Evolutionary conservation across 2,329 filamentous ascomycete species (phyloP), one percentile per base, ranked within the genome.

Genomic region (Pyricularia sp.): DNA sequence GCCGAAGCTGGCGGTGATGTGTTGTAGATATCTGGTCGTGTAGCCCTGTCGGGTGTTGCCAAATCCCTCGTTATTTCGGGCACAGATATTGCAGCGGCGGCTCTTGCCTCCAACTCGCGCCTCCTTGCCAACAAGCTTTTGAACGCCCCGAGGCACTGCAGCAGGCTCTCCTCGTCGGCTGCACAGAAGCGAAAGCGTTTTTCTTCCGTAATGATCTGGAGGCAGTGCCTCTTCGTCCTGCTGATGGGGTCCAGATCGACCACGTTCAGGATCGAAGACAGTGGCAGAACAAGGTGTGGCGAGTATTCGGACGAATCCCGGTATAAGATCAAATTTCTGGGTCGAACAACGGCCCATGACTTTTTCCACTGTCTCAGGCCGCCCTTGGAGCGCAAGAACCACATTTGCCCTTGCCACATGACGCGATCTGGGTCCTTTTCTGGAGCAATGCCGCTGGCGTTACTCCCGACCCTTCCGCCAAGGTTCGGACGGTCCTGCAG

Each of bases 121-220:
- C 91, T 83, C 81, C 89, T 93, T 58, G 88, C 86, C 59, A 95
- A 80, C 69, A 94, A 80, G 76, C 93, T 97, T 81, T 98, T 98
- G 80, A 97, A 89, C 0, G 93, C 92, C 2, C 94, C 95, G 0
- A 99, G 84, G 81, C 93, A 97, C 72, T 90, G 90, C 58, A 94
- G 89, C 69, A 98, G 81, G 1, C 86, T 84, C 74, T 97, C 93
- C 77, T 99, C 95, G 74, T 92, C 89, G 25, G 87, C 83, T 0
- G 93, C 88, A 75, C 90, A 92, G 72, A 95, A 91, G 33, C 90
- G 86, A 74, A 90, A 92, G 69, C 86, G 91, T 80, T 93, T 95
- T 76, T 98, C 94, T 74, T 97, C 94, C 50, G 91, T 92, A 75
- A 99, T 97, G 74, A 98, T 86, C 79, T 98, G 94, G 77, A 98